Conservation (phyloP, 192 early-diverging fungal genomes). For the Cetraspora pellucida region DNA sequence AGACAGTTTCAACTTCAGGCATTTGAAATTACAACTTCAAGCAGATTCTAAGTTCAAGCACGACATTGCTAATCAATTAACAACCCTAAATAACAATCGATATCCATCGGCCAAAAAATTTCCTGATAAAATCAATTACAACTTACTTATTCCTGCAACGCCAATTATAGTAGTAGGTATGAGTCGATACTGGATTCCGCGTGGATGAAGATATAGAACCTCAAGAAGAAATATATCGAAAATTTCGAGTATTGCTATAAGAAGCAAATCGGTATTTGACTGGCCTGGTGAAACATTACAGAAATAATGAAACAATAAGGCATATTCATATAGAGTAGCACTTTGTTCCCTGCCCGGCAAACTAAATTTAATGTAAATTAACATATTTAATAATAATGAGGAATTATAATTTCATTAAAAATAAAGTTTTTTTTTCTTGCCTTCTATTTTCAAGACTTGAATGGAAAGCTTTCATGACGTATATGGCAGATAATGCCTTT, state of each 20-base stretch:
- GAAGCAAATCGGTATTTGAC: constrained; percentile 43
- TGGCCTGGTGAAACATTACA: constrained; percentile 40
- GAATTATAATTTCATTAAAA: neutral
- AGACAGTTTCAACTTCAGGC: too few species aligned
- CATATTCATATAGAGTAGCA: constrained; percentile 50
- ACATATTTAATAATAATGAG: neutral
- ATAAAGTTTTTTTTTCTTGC: neutral
- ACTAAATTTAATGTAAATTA: constrained; percentile 16
- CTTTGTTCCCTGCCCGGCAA: constrained; percentile 42
- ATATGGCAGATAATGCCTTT: constrained; percentile 27
- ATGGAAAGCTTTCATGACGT: constrained; percentile 34
- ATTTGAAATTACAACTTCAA: too few species aligned
- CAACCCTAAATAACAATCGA: too few species aligned
- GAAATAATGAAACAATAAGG: constrained; percentile 48
- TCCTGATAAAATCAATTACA: neutral
- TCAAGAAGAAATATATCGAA: constrained; percentile 47
- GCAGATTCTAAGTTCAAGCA: too few species aligned
- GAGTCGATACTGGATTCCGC: constrained; percentile 43
- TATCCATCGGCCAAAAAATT: too few species aligned
- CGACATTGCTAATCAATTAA: too few species aligned
- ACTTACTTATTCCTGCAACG: constrained; percentile 40
- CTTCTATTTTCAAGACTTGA: constrained; percentile 36
- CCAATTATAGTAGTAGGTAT: constrained; percentile 48
- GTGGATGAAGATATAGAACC: constrained; percentile 44
- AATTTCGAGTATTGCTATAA: constrained; percentile 47